These are phyloP conservation scores for Leccinum fibrillosum DNA, from an alignment of 768 basidiomycete genomes.

Conservation along the genomic window DNA sequence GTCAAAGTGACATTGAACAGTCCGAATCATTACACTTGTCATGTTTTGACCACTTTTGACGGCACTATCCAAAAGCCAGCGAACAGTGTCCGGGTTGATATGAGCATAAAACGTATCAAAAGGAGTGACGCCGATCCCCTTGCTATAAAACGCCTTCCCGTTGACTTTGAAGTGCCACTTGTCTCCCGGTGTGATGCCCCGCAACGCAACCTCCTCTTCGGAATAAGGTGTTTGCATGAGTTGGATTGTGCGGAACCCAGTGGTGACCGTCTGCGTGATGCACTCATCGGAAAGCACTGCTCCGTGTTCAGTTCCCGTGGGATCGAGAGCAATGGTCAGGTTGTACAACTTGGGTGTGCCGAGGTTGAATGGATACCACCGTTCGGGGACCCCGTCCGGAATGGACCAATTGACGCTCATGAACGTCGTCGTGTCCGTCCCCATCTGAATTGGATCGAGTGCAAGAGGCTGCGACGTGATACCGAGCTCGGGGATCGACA, in stretches of 20 bases:
- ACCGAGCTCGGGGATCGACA: no score
- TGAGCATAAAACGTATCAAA: slow-evolving; percentile 60
- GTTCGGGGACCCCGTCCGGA: no score
- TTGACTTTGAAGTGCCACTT: slow-evolving; percentile 62
- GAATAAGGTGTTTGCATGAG: slow-evolving; percentile 49
- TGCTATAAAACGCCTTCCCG: slow-evolving; percentile 51
- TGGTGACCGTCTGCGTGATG: slow-evolving; percentile 41
- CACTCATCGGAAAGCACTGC: slow-evolving; percentile 11
- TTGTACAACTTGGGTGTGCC: no score
- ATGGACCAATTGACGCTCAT: no score
- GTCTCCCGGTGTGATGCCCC: slow-evolving; percentile 57
- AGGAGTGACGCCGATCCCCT: slow-evolving; percentile 57
- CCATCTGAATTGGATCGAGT: no score
- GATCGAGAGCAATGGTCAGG: slow-evolving; percentile 5
- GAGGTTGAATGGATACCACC: no score
- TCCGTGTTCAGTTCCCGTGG: neutral
- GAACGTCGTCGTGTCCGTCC: no score
- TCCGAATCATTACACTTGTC: slow-evolving; percentile 33
- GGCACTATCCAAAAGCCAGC: no score
- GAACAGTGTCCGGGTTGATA: slow-evolving; percentile 31
- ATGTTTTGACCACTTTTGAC: slow-evolving; percentile 55
- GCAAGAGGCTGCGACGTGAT: no score
- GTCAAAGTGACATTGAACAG: neutral
- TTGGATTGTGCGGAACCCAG: slow-evolving; percentile 57
- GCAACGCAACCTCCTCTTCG: slow-evolving; percentile 38